Evolutionary conservation across 2,329 filamentous ascomycete genomes (phyloP), one percentile per base, ranked within the genome.

Genomic region (Didymella glomerata): DNA sequence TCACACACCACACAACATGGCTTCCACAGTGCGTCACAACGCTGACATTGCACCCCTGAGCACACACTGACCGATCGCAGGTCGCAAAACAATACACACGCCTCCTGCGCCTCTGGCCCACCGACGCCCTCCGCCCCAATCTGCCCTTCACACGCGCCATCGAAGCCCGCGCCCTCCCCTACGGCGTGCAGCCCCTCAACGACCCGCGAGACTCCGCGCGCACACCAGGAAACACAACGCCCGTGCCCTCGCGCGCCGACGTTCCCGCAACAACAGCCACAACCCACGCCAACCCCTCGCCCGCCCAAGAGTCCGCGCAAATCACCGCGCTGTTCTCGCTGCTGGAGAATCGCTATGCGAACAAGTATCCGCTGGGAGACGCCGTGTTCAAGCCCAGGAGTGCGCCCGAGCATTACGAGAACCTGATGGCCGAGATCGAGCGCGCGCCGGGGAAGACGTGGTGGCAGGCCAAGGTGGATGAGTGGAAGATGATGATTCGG

Each of bases 321-420:
- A 74, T 86, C 53, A 88, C 87, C 65, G 85, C 85, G 4, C 80
- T 88, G 1, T 86, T 85, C 62, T 81, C 84, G 2, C 76, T 89
- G n/a, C 76, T 89, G 2, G 85, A 87, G 64, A 81, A 88, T 68
- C 77, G 84, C 48, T 88, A 86, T 66, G 77, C 74, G 46, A 83
- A 81, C 57, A 73, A 71, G 27, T 76, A 76, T 55, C 62, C 70
- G 0, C 50, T 74, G 5, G 68, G 71, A 8, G 64, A 65, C 2
- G 64, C 36, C 6, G 67, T 76, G 13, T 60, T 77, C 30, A 70
- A 68, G 63, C 76, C 76, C 1, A 60, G 50, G n/a, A 70, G 68
- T 45, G 74, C 74, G 32, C 76, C 76, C 3, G 67, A 71, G 41
- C 71, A 78, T 52, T 78, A 78, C 48, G 69, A 72, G 1, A 62